A percentile compares a stretch with the other conserved stretches of the same genome.
Conservation (phyloP, 1,284 basidiomycete genomes). For the Puccinia triticina region DNA sequence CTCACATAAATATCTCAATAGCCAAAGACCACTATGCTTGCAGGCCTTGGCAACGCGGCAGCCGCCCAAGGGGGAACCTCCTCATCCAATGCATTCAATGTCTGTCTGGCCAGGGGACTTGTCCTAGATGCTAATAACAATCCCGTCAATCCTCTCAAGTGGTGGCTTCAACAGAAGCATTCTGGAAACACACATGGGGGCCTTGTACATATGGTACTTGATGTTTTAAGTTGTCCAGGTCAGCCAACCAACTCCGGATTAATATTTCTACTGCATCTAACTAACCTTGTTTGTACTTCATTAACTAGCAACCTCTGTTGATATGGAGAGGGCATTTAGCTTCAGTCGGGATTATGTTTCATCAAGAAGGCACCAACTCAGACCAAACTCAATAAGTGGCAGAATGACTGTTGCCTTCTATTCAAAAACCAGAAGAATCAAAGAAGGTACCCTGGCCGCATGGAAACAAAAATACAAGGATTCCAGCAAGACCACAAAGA, state of each 20-base stretch:
- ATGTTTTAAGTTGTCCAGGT: slow-evolving; percentile 13
- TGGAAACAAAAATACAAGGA: too few relatives aligned
- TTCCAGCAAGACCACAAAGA: too few relatives aligned
- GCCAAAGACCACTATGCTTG: too few relatives aligned
- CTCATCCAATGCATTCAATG: background rate
- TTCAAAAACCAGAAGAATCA: too few relatives aligned
- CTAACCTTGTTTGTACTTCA: too few relatives aligned
- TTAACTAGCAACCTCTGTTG: background rate
- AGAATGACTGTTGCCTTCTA: too few relatives aligned
- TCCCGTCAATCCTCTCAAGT: slow-evolving; percentile 10
- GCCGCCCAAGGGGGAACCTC: background rate
- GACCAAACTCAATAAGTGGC: background rate
- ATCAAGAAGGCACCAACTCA: slow-evolving; percentile 4
- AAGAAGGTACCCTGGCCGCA: too few relatives aligned
- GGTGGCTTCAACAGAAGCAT: too few relatives aligned
- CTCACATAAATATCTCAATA: background rate
- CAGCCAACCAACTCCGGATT: background rate
- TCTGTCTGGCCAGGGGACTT: background rate
- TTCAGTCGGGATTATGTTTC: slow-evolving; percentile 6
- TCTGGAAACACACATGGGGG: background rate
- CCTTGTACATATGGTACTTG: slow-evolving; percentile 9
- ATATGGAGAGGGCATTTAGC: background rate
- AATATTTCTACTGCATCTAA: background rate
- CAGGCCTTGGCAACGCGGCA: background rate
- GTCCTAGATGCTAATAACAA: background rate